phyloP scores from a whole-genome alignment of 306 rosid genomes.

The Casuarina cunninghamiana region DNA sequence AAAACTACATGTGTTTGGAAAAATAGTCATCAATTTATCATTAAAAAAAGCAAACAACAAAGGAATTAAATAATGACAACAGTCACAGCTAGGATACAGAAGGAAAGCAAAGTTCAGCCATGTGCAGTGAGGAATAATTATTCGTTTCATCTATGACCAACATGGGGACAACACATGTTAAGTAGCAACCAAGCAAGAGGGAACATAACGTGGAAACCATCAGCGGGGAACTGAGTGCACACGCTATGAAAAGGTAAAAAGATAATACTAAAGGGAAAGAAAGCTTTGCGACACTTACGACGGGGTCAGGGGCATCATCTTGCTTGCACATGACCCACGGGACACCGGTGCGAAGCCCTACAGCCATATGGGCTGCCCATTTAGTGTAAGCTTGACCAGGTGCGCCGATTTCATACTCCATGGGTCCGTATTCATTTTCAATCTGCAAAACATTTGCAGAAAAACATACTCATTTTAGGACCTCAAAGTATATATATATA shows the following conservation, averaged over 20 bases:
- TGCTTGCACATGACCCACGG: slow-evolving; percentile 99
- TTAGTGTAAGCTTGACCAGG: slow-evolving; percentile 75
- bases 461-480: slow-evolving; percentile 26
- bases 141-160: slow-evolving; percentile 27
- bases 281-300: slow-evolving; percentile 55
- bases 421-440: slow-evolving; percentile 96
- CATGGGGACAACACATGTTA: slow-evolving; percentile 28
- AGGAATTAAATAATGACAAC: slow-evolving; percentile 21
- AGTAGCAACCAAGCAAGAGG: slow-evolving; percentile 29
- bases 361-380: slow-evolving; percentile 97
- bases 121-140: slow-evolving; percentile 35
- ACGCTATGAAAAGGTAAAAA: slow-evolving; percentile 21
- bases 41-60: slow-evolving; percentile 24
- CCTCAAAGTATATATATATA: slow-evolving; percentile 8
- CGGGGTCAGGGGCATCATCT: slow-evolving; percentile 99
- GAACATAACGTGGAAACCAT: slow-evolving; percentile 19
- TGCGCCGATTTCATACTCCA: slow-evolving; percentile 85
- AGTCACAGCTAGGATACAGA: slow-evolving; percentile 23
- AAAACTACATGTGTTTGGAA: slow-evolving; percentile 5
- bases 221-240: slow-evolving; percentile 13
- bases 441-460: slow-evolving; percentile 51
- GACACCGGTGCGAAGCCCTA: slow-evolving; percentile 88
- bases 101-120: slow-evolving; percentile 26
- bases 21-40: slow-evolving; percentile 11
- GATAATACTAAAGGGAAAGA: slow-evolving; percentile 3